These are phyloP conservation scores for Fomitopsis schrenkii DNA, from an alignment of 1,284 basidiomycete genomes.

Conservation along the genomic window DNA sequence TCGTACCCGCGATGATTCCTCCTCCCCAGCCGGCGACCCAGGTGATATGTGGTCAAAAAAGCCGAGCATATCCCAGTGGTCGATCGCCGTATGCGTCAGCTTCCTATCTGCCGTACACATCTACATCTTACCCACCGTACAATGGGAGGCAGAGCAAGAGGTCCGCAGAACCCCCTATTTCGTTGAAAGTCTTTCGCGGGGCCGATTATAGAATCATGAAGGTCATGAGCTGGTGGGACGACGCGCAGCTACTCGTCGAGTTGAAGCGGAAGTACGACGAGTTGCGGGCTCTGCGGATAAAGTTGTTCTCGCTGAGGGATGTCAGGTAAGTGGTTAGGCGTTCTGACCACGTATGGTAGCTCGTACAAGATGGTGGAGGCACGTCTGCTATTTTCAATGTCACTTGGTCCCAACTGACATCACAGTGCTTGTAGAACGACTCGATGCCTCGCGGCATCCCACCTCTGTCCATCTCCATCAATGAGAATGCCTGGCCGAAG, in stretches of 20 bases:
- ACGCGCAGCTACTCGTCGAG: conserved; percentile 11
- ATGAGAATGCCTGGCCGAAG: too few species aligned
- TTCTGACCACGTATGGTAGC: neutral
- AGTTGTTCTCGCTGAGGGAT: conserved; percentile 15
- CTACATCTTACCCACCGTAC: too few species aligned
- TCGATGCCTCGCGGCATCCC: too few species aligned
- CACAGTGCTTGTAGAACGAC: neutral
- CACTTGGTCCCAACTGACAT: neutral
- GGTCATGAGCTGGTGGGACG: conserved; percentile 14
- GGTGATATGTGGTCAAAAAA: too few species aligned
- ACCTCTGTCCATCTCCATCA: too few species aligned
- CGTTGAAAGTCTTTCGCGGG: conserved; percentile 14
- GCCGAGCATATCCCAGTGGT: too few species aligned
- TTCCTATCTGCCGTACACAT: too few species aligned
- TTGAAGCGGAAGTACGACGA: conserved; percentile 10
- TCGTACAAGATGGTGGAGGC: too few species aligned
- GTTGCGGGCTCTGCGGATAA: conserved; percentile 13
- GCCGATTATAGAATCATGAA: conserved; percentile 8
- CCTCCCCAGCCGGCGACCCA: too few species aligned
- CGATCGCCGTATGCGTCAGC: too few species aligned
- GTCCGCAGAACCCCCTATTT: neutral
- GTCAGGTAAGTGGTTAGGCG: conserved; percentile 8
- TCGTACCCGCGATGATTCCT: too few species aligned
- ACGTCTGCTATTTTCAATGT: neutral
- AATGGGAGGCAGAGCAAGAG: too few species aligned